Evolutionary conservation across 1,284 basidiomycete species (phyloP), one percentile per base, ranked within the genome.

Genomic region (Apiotrichum sp.): DNA sequence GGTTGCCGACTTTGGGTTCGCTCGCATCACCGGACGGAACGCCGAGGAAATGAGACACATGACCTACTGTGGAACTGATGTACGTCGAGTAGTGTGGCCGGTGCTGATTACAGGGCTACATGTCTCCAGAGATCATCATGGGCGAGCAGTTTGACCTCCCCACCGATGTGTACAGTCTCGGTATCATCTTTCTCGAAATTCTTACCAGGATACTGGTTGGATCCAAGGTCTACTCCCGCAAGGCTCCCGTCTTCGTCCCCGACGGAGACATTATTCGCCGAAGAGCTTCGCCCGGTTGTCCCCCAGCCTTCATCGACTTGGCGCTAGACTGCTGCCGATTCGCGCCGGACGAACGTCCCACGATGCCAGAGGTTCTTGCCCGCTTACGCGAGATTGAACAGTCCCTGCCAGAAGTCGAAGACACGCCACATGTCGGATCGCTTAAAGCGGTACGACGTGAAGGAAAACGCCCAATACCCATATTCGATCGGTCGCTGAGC

Each of bases 51-150:
- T 84, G 73, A 87, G 87, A 67, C 82, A 92, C 22, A 85, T 98
- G 66, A 96, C 90, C 0, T 97, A 95, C 77, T 98, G 95, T 66
- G 93, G 93, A 14, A 98, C 93, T 0, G 93, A 97, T 88, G 89
- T 90, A 85, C 68, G 71, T 56, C 14, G 22, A 22, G 22, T 22
- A 22, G 22, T 22, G 22, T 22, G 22, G 22, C 22, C 22, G 22
- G 22, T 22, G 22, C 4, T 41, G 39, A 8, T 48, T 47, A 6
- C 46, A 76, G 72, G 72, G 72, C 3, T 74, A 76, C 61, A 76
- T 80, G 80, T 78, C 77, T 8, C 95, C 93, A 0, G 95, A 98
- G 75, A 96, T 98, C 65, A 79, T 97, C 6, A 80, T 90, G 11
- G 93, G 93, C 16, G 83, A 88, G 53, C 88, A 91, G 66, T 97